These are phyloP conservation scores for Leptographium lundbergii DNA, from an alignment of 2,329 filamentous ascomycete species.

Conservation along the genomic window DNA sequence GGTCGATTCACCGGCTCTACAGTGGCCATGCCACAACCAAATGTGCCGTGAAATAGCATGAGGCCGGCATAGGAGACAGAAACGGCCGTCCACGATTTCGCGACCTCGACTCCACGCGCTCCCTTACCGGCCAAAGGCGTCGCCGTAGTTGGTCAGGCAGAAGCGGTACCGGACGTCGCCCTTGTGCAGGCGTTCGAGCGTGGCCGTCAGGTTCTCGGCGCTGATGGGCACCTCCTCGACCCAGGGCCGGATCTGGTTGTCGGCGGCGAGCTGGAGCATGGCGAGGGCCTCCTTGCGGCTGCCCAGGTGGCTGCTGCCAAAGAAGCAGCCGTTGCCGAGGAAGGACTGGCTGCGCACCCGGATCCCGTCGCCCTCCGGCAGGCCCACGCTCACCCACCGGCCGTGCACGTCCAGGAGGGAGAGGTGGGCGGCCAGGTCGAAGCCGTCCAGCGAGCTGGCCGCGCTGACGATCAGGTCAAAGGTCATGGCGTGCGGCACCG, in stretches of 20 bases:
- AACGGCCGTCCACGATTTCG: too few species aligned
- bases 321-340: conserved; percentile 59
- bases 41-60: too few species aligned
- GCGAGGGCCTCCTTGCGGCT: conserved; percentile 56
- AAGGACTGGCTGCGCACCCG: conserved; percentile 63
- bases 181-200: conserved; percentile 55
- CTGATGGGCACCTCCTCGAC: conserved; percentile 63
- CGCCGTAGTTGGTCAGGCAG: conserved; percentile 58
- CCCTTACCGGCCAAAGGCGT: conserved; percentile 44
- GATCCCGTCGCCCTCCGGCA: conserved; percentile 65
- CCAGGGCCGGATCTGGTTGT: conserved; percentile 58
- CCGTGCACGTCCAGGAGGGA: conserved; percentile 71
- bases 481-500: conserved; percentile 41
- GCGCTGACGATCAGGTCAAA: conserved; percentile 71
- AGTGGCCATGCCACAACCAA: too few species aligned
- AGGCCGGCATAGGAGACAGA: too few species aligned
- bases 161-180: conserved; percentile 65
- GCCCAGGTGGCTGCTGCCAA: conserved; percentile 59
- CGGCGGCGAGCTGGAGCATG: conserved; percentile 59
- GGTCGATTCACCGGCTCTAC: too few species aligned
- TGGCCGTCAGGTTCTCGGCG: conserved; percentile 55
- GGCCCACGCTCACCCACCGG: conserved; percentile 65
- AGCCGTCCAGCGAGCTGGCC: conserved; percentile 54
- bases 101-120: neutral
- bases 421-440: conserved; percentile 61